These are phyloP conservation scores for Musa beccarii DNA, from an alignment of 176 grass and related monocot species.

Conservation along the genomic window DNA sequence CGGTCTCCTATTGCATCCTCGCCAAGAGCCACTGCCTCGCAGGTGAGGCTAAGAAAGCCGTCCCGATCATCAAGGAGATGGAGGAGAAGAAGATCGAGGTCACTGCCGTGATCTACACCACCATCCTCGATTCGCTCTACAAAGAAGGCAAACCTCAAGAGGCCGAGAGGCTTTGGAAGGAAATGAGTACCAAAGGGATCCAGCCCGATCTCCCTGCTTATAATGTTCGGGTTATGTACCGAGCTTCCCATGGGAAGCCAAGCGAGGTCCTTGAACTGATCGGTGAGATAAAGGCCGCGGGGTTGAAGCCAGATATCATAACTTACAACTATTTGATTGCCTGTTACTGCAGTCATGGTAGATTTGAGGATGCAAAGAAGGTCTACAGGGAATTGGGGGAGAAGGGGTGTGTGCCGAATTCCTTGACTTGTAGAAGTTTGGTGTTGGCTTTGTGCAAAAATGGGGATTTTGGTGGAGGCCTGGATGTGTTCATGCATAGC, in stretches of 20 bases:
- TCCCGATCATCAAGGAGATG: constrained; percentile 31
- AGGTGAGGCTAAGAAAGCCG: constrained; percentile 16
- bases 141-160: constrained; percentile 27
- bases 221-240: constrained; percentile 31
- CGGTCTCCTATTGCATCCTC: constrained; percentile 32
- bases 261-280: constrained; percentile 26
- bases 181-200: constrained; percentile 32
- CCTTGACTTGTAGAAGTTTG: constrained; percentile 23
- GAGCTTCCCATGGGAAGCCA: constrained; percentile 9
- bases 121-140: constrained; percentile 40
- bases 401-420: constrained; percentile 25
- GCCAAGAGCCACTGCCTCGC: constrained; percentile 38
- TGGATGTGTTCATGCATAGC: constrained; percentile 27
- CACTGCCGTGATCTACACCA: constrained; percentile 27
- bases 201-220: constrained; percentile 29
- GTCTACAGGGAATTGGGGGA: constrained; percentile 32
- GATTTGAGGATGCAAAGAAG: constrained; percentile 27
- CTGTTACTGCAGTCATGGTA: constrained; percentile 22
- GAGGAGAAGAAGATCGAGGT: constrained; percentile 24
- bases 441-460: constrained; percentile 29
- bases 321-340: constrained; percentile 37
- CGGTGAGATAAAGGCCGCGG: constrained; percentile 18
- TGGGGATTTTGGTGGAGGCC: constrained; percentile 16
- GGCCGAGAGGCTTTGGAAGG: constrained; percentile 35
- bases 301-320: constrained; percentile 30